Conservation (phyloP, 257 asterid species). For the Solanum tarapatanum region DNA sequence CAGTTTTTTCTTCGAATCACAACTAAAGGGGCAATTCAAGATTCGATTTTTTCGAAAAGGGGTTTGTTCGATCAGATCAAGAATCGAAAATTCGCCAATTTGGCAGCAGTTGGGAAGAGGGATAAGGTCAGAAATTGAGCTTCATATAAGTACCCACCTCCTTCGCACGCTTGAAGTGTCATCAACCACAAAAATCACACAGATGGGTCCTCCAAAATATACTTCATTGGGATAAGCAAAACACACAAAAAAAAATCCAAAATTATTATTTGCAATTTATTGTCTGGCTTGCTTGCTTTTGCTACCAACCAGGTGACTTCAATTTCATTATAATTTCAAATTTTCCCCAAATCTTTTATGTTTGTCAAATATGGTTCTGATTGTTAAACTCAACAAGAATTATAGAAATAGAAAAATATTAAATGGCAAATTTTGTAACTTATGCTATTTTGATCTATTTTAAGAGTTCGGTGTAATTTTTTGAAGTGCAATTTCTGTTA, state of each 20-base stretch:
- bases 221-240: background rate
- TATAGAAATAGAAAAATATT: background rate
- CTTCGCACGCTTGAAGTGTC: background rate
- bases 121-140: background rate
- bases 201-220: conserved; percentile 14
- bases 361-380: background rate
- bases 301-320: background rate
- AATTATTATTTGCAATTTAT: background rate
- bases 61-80: conserved; percentile 17
- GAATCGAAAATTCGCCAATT: conserved; percentile 7
- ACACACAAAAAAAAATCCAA: no score
- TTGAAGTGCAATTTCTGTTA: no score
- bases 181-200: background rate
- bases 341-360: background rate
- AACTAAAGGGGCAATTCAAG: background rate
- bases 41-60: background rate
- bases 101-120: background rate
- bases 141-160: background rate
- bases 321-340: background rate
- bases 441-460: background rate
- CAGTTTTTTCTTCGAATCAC: background rate
- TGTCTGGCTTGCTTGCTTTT: background rate
- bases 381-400: background rate
- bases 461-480: background rate
- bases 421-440: background rate